phyloP scores from a whole-genome alignment of 2,329 filamentous ascomycete species.

The Stachybotrys echinatus region DNA sequence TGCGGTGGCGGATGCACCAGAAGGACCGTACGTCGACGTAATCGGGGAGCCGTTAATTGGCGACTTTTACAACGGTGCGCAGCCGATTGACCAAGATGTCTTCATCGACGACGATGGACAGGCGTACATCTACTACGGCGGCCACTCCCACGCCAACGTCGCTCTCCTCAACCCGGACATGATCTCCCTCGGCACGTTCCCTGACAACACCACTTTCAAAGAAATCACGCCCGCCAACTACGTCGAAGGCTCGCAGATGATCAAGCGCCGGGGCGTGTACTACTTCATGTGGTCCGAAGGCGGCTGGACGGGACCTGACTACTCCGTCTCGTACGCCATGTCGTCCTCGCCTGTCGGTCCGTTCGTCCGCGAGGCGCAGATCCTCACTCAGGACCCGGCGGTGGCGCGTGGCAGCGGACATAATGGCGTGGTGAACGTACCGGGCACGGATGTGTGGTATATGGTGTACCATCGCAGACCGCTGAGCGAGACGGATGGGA shows the following conservation, averaged over 20 bases:
- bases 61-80: conserved; percentile 36
- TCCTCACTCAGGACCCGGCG: conserved; percentile 33
- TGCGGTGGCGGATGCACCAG: conserved; percentile 23
- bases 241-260: conserved; percentile 32
- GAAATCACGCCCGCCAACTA: conserved; percentile 40
- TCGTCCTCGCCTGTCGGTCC: conserved; percentile 30
- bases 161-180: conserved; percentile 37
- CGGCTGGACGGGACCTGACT: conserved; percentile 41
- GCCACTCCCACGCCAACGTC: conserved; percentile 30
- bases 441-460: conserved; percentile 40
- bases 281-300: conserved; percentile 44
- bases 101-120: conserved; percentile 37
- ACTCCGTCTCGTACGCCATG: conserved; percentile 40
- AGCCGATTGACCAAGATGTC: conserved; percentile 37
- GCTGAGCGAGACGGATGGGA: conserved; percentile 35
- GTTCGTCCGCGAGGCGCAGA: conserved; percentile 32
- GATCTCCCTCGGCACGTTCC: conserved; percentile 34
- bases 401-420: conserved; percentile 39
- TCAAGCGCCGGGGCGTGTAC: conserved; percentile 37
- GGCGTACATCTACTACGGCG: conserved; percentile 36
- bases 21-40: conserved; percentile 29
- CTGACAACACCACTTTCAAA: conserved; percentile 29
- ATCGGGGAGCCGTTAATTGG: conserved; percentile 26
- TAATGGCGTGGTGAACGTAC: conserved; percentile 38
- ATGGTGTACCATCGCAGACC: conserved; percentile 41